Percentiles rank a stretch among this genome's conserved stretches.
Evolutionary conservation across 2,329 filamentous ascomycete genomes (phyloP).

Genomic region (Plectosphaerella sp.): DNA sequence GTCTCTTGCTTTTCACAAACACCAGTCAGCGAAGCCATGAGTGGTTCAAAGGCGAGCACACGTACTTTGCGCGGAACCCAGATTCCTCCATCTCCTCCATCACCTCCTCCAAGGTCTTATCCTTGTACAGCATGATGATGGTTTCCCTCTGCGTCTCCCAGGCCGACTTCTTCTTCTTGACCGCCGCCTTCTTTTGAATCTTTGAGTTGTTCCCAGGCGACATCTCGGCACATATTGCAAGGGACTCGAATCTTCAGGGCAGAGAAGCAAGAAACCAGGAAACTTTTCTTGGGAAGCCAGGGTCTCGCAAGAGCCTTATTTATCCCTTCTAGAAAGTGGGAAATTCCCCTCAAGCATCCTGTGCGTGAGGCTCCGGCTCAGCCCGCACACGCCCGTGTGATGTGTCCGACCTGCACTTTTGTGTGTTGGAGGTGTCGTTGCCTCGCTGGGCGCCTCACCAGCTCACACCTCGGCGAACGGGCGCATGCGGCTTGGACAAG

Average conservation of each 20-base stretch:
- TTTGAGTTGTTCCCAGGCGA: no score
- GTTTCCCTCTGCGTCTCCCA: not conserved
- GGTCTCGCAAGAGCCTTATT: no score
- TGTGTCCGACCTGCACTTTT: not conserved
- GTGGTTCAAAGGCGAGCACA: not conserved
- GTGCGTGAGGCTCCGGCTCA: not conserved
- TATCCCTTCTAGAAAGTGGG: no score
- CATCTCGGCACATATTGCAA: no score
- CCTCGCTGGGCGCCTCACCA: no score
- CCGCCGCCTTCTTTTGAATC: no score
- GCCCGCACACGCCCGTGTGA: no score
- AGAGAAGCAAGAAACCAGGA: no score
- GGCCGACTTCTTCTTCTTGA: no score
- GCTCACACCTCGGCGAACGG: not conserved
- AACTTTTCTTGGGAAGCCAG: no score
- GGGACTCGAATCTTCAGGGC: no score
- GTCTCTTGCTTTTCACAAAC: conserved; percentile 18
- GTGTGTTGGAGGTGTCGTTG: not conserved
- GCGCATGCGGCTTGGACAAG: not conserved
- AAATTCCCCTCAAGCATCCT: not conserved
- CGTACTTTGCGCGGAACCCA: not conserved
- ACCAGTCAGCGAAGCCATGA: no score
- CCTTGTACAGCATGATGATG: not conserved
- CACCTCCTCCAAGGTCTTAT: not conserved
- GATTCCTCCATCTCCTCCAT: not conserved